Evolutionary conservation across 768 basidiomycete species (phyloP).

Genomic region (Cyathus striatus): DNA sequence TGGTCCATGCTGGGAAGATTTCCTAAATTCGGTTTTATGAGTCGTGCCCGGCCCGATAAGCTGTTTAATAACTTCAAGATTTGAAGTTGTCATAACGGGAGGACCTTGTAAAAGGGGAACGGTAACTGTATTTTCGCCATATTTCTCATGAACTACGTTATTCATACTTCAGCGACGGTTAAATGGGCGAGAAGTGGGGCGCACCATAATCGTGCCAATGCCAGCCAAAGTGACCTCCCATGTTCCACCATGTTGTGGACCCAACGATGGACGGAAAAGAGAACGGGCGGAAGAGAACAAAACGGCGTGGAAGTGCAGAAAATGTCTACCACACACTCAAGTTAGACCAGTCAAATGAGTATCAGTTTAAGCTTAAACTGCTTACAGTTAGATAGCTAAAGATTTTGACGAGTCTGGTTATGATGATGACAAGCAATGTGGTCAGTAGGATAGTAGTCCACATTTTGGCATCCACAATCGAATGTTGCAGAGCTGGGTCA

Average conservation of each 20-base stretch:
- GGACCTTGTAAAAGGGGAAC: not conserved
- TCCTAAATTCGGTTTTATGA: constrained; percentile 1
- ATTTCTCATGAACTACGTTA: not conserved
- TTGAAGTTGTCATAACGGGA: constrained; percentile 1
- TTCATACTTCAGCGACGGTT: not conserved
- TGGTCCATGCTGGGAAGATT: not conserved
- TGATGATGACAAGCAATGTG: not conserved
- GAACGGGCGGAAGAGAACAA: constrained; percentile 1
- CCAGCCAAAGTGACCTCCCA: not conserved
- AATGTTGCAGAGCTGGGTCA: too few relatives aligned
- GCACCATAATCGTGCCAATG: not conserved
- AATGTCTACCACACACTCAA: not conserved
- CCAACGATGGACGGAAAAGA: not conserved
- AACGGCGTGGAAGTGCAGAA: not conserved
- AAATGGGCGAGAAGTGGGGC: not conserved
- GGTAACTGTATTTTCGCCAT: not conserved
- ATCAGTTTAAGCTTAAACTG: not conserved
- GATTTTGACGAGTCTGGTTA: not conserved
- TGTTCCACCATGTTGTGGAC: constrained; percentile 4
- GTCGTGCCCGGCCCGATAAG: not conserved
- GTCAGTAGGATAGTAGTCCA: not conserved
- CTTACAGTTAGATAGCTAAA: not conserved
- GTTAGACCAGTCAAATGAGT: not conserved
- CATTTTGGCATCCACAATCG: not conserved
- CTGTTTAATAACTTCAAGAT: constrained; percentile 1